Base-by-base conservation (phyloP, 371 early-diverging fungal species). In the Mucor racemosus region DNA sequence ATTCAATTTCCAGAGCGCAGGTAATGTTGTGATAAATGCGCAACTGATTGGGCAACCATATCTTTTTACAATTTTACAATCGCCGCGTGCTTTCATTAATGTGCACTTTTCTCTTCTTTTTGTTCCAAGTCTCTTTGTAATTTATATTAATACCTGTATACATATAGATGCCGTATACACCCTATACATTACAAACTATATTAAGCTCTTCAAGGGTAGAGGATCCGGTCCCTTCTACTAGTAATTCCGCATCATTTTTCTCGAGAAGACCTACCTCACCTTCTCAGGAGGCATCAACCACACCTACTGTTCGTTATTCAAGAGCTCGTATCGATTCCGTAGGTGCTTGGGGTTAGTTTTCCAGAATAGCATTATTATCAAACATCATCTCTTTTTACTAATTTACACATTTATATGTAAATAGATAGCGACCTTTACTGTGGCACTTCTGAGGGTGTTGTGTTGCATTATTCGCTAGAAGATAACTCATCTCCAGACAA, bases 361-460 rank as follows among this genome's bases (percentile, higher is more conserved):
- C 26, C 26, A 26, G 1, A 26, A 26, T 26, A 26, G 3, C 3
- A 26, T 1, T 26, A 26, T 26, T 26, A 1, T 1, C 3, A 26
- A 26, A 3, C 3, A 26, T 3, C 3, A 3, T 26, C 3, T 26
- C 3, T 26, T 26, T 3, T 26, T 3, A 26, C 3, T 26, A 26
- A 26, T 26, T 3, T 26, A 3, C 26, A 14, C 31, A 53, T 13
- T 3, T 53, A 5, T 13, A 3, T 21, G 11, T 13, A 1, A 31
- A 50, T 62, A 91, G 91, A 86, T 55, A 88, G 82, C 62, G 80
- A 88, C 58, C 76, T 93, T 17, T 92, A 90, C 58, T 71, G 92
- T 41, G 94, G 92, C 8, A 91, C 92, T 11, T 88, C 90, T 7
- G 91, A 91, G 69, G 94, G 94, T 9, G 77, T 81, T 44, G 58